Evolutionary conservation across 148 eudicot genomes (phyloP).

Genomic region (Rhododendron kiyosumense): DNA sequence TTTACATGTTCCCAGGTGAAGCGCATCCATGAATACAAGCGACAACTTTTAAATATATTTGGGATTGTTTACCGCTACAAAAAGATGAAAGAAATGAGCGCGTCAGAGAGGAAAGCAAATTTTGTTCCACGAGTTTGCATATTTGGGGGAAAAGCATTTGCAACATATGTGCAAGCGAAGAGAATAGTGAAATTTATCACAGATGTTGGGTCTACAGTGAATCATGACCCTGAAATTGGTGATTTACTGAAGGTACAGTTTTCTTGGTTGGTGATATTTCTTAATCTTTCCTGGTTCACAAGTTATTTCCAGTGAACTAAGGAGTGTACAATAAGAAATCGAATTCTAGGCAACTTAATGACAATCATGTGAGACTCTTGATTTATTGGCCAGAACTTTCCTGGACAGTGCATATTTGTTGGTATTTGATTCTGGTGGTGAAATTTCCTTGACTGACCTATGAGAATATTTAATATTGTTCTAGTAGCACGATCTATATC

Average conservation of each 20-base stretch:
- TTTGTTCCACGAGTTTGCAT: slow-evolving; percentile 88
- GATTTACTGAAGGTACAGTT: slow-evolving; percentile 75
- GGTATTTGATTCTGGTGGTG: background rate
- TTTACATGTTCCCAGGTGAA: slow-evolving; percentile 52
- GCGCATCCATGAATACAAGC: slow-evolving; percentile 95
- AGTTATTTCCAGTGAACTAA: background rate
- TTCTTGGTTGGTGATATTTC: background rate
- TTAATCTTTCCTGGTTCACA: background rate
- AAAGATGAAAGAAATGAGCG: slow-evolving; percentile 91
- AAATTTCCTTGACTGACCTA: background rate
- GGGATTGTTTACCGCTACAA: slow-evolving; percentile 92
- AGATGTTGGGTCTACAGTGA: slow-evolving; percentile 82
- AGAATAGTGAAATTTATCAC: slow-evolving; percentile 92
- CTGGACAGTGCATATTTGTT: background rate
- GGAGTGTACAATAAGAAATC: background rate
- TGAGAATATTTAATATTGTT: background rate
- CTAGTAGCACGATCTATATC: background rate
- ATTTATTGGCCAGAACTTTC: background rate
- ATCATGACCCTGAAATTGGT: slow-evolving; percentile 88
- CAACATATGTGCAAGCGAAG: slow-evolving; percentile 93
- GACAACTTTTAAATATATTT: slow-evolving; percentile 81
- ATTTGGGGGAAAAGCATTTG: slow-evolving; percentile 97
- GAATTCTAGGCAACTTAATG: background rate
- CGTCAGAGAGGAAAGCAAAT: slow-evolving; percentile 51
- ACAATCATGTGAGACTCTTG: background rate